Conservation (phyloP, 1,139 yeast species). For the Diutina neorugosa region DNA sequence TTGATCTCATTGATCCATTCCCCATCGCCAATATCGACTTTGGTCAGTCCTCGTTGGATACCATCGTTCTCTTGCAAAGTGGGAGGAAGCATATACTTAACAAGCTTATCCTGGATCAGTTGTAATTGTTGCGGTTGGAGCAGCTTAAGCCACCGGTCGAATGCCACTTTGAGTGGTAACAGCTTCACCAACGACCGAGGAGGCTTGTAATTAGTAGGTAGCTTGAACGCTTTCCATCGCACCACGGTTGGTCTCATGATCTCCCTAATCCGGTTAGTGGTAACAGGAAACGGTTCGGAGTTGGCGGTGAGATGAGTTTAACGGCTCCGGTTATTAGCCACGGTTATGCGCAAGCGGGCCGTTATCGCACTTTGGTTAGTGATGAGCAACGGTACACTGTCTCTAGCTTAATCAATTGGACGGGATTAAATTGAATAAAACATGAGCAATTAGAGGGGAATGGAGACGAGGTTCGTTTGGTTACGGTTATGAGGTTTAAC, state of each 20-base stretch:
- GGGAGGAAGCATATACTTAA: constrained; percentile 24
- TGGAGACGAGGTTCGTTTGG: no score
- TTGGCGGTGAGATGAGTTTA: neutral
- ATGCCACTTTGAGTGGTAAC: neutral
- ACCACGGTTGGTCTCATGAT: neutral
- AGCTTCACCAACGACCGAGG: neutral
- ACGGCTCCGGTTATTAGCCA: neutral
- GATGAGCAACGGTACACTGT: neutral
- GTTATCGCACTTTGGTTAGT: neutral
- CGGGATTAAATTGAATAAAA: no score
- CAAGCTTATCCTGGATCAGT: constrained; percentile 22
- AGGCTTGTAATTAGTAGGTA: neutral
- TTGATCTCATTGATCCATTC: constrained; percentile 24
- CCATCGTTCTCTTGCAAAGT: constrained; percentile 12
- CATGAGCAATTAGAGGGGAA: neutral
- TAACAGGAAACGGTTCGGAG: neutral
- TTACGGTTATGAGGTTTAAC: no score
- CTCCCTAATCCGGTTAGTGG: neutral
- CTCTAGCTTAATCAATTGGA: no score
- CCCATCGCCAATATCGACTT: constrained; percentile 16
- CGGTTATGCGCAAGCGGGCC: neutral
- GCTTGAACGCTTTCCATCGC: neutral
- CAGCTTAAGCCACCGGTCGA: neutral
- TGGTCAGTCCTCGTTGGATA: constrained; percentile 12
- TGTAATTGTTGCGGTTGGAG: constrained; percentile 7